Evolutionary conservation across 768 basidiomycete genomes (phyloP), one percentile per base, ranked within the genome.

Genomic region (Psilocybe tampanensis): DNA sequence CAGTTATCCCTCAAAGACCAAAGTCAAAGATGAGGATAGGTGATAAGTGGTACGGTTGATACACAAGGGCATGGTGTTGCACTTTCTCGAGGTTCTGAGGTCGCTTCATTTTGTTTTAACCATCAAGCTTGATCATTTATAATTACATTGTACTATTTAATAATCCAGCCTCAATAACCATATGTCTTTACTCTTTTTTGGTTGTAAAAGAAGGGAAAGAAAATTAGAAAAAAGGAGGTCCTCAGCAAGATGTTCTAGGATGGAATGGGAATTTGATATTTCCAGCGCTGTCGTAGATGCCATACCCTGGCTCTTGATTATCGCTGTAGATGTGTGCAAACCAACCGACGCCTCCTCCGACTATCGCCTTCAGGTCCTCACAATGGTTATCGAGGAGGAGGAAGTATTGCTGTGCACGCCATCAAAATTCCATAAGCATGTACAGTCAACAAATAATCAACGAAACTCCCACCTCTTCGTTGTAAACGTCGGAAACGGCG

Each of bases 251-350:
- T 6, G 84, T 88, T 52, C 76, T 79, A 0, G 88, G 87, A 21
- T 70, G 72, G 66, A 90, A 90, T 5, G 74, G 70, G 65, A 90
- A 88, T 71, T 91, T 90, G 55, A 79, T 62, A 18, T 69, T 64
- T 21, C 84, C 83, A 21, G 72, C 68, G 0, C 41, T 56, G 42
- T 79, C 70, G 63, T 86, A 87, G 47, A 91, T 82, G 5, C 89
- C 90, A 63, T 92, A 92, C 8, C 89, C 89, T 15, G 86, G 84
- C 64, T 81, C 79, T 64, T 84, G 80, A 56, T 70, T 59, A 65
- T 90, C 90, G 2, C 84, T 83, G 64, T 90, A 91, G 52, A 91
- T 85, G 66, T 92, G 90, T 21, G 87, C 88, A 62, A 92, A 92
- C 90, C 90, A 92, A 11, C 89, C 88, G 33, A 91, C 73, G 22